Conservation (phyloP, 164 flowering plant species). For the Cinnamomum micranthum region DNA sequence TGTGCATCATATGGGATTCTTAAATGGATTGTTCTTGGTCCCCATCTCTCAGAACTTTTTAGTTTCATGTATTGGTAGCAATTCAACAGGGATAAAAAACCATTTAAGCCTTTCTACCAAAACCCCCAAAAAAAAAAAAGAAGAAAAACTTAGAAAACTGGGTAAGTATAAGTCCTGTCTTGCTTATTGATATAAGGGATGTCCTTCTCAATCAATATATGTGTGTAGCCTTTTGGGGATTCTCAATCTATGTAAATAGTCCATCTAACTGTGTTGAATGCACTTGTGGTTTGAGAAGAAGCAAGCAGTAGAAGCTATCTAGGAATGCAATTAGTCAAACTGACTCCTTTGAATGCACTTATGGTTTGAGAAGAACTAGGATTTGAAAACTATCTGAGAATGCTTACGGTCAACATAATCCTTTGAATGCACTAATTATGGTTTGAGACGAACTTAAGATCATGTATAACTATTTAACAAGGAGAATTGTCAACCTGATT, state of each 20-base stretch:
- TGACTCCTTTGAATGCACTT: background rate
- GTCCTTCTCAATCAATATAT: background rate
- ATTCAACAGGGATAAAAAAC: background rate
- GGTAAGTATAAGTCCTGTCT: background rate
- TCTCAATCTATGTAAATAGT: background rate
- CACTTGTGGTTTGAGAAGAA: background rate
- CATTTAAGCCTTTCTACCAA: background rate
- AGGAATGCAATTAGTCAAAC: no score
- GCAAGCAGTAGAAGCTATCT: background rate
- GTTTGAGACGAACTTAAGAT: no score
- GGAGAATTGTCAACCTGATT: no score
- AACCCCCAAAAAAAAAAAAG: no score
- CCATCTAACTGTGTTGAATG: background rate
- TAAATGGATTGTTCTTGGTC: background rate
- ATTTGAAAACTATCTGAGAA: no score
- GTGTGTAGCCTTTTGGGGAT: background rate
- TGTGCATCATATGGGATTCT: slow-evolving; percentile 6
- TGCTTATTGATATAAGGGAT: no score
- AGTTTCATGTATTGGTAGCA: background rate
- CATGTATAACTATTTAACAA: no score
- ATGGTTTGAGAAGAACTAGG: background rate
- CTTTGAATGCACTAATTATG: no score
- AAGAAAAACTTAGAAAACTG: background rate
- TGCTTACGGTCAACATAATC: no score
- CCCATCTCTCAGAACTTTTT: background rate